Conservation (phyloP, 2,329 filamentous ascomycete species). For the Lachnellula subtilissima region DNA sequence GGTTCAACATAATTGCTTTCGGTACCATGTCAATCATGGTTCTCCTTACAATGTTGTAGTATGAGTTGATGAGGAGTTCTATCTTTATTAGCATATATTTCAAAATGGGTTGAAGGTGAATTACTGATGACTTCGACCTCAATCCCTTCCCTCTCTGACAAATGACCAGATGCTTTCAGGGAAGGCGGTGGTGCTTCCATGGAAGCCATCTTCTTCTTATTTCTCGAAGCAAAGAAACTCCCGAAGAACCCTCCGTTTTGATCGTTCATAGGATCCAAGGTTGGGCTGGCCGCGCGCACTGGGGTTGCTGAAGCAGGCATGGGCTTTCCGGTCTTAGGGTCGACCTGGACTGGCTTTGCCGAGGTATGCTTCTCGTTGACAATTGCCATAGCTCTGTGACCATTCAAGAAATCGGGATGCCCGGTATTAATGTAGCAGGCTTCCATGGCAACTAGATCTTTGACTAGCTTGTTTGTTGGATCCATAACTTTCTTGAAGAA, state of each 20-base stretch:
- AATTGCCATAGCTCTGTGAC: slow-evolving; percentile 93
- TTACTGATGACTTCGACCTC: slow-evolving; percentile 98
- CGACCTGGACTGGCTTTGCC: slow-evolving; percentile 83
- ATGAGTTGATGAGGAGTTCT: slow-evolving; percentile 94
- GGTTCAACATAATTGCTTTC: slow-evolving; percentile 96
- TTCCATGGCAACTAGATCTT: slow-evolving; percentile 91
- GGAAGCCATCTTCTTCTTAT: slow-evolving; percentile 99
- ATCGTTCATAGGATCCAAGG: slow-evolving; percentile 49
- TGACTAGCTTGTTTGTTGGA: slow-evolving; percentile 94
- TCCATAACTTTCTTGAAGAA: slow-evolving; percentile 99
- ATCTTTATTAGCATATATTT: slow-evolving; percentile 18
- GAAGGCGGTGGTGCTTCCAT: slow-evolving; percentile 94
- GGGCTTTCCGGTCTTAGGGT: slow-evolving; percentile 97
- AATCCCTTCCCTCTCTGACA: slow-evolving; percentile 89
- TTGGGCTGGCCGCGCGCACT: slow-evolving; percentile 70
- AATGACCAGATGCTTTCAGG: slow-evolving; percentile 87
- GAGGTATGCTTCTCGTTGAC: slow-evolving; percentile 88
- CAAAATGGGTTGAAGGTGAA: slow-evolving; percentile 33
- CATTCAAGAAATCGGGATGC: slow-evolving; percentile 95
- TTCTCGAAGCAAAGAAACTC: slow-evolving; percentile 98
- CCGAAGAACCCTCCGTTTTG: slow-evolving; percentile 85
- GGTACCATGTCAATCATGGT: slow-evolving; percentile 99
- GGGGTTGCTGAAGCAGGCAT: slow-evolving; percentile 61
- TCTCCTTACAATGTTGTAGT: slow-evolving; percentile 96
- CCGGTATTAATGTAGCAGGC: slow-evolving; percentile 97